Percentiles rank a stretch among this genome's conserved stretches.
phyloP scores from a whole-genome alignment of 2,329 filamentous ascomycete genomes.

The Aspergillus aculeatinus region DNA sequence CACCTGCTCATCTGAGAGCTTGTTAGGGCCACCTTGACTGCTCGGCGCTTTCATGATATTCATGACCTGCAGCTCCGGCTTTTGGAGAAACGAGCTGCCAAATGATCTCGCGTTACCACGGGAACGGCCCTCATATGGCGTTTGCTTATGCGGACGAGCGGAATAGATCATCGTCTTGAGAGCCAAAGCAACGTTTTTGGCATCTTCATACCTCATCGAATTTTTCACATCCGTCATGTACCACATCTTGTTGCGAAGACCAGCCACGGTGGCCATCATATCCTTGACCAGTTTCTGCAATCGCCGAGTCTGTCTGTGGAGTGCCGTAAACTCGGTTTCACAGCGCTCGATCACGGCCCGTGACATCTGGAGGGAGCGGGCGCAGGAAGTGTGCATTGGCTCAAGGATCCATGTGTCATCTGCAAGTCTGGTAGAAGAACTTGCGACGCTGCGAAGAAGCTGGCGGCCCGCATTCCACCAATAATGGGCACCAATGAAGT shows the following conservation, averaged over 20 bases:
- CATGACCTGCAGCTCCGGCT: conserved; percentile 79
- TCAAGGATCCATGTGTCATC: conserved; percentile 69
- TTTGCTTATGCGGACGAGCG: conserved; percentile 31
- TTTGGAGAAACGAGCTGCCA: conserved; percentile 65
- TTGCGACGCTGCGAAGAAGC: conserved; percentile 61
- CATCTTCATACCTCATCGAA: conserved; percentile 83
- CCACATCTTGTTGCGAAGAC: conserved; percentile 96
- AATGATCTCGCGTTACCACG: conserved; percentile 49
- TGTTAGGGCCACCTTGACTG: conserved; percentile 87
- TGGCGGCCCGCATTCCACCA: conserved; percentile 83
- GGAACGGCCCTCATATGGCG: conserved; percentile 34
- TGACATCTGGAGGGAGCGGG: conserved; percentile 34
- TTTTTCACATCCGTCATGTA: conserved; percentile 92
- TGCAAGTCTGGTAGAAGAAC: conserved; percentile 48
- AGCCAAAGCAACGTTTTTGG: conserved; percentile 79
- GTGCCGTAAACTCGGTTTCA: conserved; percentile 63
- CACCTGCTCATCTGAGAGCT: conserved; percentile 92
- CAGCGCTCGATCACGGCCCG: conserved; percentile 36
- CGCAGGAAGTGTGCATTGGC: conserved; percentile 66
- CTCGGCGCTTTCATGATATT: conserved; percentile 80
- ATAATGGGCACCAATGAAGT: conserved; percentile 79
- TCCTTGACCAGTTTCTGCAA: conserved; percentile 71
- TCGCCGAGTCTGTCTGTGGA: conserved; percentile 77
- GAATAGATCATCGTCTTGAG: conserved; percentile 81
- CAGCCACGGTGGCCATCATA: conserved; percentile 71